Evolutionary conservation across 164 flowering plant genomes (phyloP), one percentile per base, ranked within the genome.

Genomic region (Platanus orientalis): DNA sequence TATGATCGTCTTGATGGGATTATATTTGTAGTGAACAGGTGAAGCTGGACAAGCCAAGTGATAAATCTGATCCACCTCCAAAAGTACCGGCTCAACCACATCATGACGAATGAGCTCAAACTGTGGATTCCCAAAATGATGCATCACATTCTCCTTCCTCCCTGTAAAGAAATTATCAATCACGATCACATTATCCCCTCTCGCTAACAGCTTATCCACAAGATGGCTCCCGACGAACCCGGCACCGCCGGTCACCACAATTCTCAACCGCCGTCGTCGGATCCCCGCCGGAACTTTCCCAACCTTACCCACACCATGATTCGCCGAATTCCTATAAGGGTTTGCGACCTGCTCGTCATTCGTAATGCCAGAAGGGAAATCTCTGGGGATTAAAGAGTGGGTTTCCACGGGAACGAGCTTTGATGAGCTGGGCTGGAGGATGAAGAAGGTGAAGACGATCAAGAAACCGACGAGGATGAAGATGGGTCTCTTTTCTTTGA

Each of bases 21-120:
- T 93, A 45, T 75, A 86, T 83, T 93, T 93, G 73, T 93, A 93
- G 70, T 93, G 97, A 64, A 93, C 98, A 1, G 98, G 98, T 0
- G 98, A 93, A 13, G 98, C 98, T 7, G 98, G 97, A 67, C 98
- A 93, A 55, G 97, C 97, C 71, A 92, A 70, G 67, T 92, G 97
- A 65, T 92, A 92, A 81, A 92, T 92, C 79, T 92, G 97, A 82
- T 92, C 98, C 29, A 92, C 98, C 76, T 92, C 98, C 69, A 92
- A 66, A 67, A 92, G 72, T n/a, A 93, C 84, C n/a, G 97, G 98
- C 63, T 93, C 97, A 0, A 93, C 97, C 11, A 93, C 97, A 75
- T 93, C 98, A 50, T 93, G 98, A 24, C 98, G 80, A 64, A 93
- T 87, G 63, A 93, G 75, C 81, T 93, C 98, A 54, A 93, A 93